Conservation (phyloP, 2,329 filamentous ascomycete species). For the Arthrobotrys sphaeroides region DNA sequence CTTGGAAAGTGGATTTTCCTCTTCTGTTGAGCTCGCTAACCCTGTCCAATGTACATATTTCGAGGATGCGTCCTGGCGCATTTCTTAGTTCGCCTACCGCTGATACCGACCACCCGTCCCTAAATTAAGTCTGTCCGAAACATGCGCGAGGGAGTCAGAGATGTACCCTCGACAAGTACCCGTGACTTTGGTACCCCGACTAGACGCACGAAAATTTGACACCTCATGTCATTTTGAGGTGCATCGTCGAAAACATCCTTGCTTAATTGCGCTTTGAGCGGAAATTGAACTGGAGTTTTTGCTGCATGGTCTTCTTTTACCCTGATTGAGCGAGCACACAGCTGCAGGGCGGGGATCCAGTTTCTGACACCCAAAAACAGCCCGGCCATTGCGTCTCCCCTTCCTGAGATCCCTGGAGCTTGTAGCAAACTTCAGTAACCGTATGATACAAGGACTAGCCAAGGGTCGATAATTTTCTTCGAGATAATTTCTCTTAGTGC, state of each 20-base stretch:
- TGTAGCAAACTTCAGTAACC: constrained; percentile 41
- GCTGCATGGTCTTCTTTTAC: constrained; percentile 39
- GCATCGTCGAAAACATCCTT: constrained; percentile 46
- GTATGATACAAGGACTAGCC: constrained; percentile 30
- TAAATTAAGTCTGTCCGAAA: constrained; percentile 42
- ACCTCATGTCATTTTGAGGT: constrained; percentile 21
- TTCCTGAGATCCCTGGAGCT: constrained; percentile 15
- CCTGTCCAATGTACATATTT: constrained; percentile 21
- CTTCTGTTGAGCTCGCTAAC: constrained; percentile 34
- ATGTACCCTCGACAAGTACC: constrained; percentile 35
- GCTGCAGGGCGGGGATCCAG: constrained; percentile 18
- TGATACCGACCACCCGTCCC: constrained; percentile 37
- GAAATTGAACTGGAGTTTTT: constrained; percentile 41
- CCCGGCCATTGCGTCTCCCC: constrained; percentile 18
- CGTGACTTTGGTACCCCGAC: constrained; percentile 37
- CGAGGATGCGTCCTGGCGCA: constrained; percentile 43
- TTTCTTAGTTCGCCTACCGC: constrained; percentile 42
- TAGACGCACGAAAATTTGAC: constrained; percentile 41
- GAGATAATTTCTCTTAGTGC: constrained; percentile 11
- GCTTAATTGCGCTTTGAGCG: constrained; percentile 48
- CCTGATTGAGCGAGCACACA: constrained; percentile 35
- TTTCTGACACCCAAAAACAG: constrained; percentile 38
- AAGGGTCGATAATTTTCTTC: constrained; percentile 11
- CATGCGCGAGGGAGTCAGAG: constrained; percentile 49
- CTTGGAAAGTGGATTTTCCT: constrained; percentile 39